A percentile compares a stretch with the other conserved stretches of the same genome.
phyloP scores from a whole-genome alignment of 163 green algal genomes.

The Scenedesmus sp. region DNA sequence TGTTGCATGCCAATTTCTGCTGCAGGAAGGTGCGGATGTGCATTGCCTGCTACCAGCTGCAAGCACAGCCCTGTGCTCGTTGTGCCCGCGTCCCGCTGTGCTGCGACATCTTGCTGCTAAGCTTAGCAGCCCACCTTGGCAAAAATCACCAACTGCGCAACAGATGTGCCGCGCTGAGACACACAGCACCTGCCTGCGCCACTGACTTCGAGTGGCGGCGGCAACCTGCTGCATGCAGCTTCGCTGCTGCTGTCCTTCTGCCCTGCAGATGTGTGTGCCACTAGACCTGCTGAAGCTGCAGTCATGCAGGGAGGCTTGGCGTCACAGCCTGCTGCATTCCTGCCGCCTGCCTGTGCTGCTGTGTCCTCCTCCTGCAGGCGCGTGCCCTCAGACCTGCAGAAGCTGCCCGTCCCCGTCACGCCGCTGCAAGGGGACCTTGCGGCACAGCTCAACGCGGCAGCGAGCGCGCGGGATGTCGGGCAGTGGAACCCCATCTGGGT shows the following conservation, averaged over 20 bases:
- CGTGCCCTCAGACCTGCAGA: neutral
- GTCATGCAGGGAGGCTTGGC: neutral
- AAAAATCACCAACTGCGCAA: no score
- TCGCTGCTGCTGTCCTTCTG: neutral
- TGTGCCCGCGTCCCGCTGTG: no score
- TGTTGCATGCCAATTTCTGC: no score
- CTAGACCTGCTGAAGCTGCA: neutral
- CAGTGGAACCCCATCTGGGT: constrained; percentile 40
- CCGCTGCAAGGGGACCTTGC: constrained; percentile 32
- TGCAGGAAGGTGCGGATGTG: no score
- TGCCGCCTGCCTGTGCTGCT: neutral
- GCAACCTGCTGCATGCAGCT: neutral
- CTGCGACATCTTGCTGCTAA: no score
- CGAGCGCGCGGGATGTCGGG: neutral
- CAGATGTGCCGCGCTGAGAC: no score
- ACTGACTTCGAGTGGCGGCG: no score
- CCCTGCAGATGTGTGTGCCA: neutral
- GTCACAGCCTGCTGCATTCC: neutral
- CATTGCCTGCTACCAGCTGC: no score
- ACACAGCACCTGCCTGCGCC: no score
- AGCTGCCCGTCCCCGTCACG: neutral
- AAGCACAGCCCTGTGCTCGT: no score
- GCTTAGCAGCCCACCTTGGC: no score
- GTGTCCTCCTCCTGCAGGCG: neutral
- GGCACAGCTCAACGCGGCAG: constrained; percentile 17